A percentile compares a stretch with the other conserved stretches of the same genome.
Conservation (phyloP, 2,329 filamentous ascomycete species). For the Xylariaceae sp. region DNA sequence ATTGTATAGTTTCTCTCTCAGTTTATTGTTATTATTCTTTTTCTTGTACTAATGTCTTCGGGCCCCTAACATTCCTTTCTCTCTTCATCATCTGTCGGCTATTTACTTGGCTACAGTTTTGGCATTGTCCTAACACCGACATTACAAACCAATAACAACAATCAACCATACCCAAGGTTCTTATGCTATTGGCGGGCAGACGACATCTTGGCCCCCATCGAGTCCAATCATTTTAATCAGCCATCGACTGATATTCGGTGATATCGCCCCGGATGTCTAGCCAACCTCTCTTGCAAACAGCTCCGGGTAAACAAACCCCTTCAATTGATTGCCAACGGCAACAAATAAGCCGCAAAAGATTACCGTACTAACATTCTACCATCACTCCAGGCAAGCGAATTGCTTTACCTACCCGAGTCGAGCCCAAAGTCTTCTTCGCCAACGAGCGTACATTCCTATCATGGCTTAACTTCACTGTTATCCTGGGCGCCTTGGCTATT, state of each 20-base stretch:
- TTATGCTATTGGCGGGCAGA: background rate
- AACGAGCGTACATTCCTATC: conserved; percentile 99
- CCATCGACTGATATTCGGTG: conserved; percentile 1
- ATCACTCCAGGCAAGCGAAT: conserved; percentile 83
- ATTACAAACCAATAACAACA: conserved; percentile 8
- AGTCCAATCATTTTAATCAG: conserved; percentile 4
- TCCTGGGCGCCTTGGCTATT: conserved; percentile 93
- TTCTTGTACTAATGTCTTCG: conserved; percentile 5
- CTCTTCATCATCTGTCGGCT: background rate
- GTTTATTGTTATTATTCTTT: conserved; percentile 8
- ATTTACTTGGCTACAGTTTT: background rate
- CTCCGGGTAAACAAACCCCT: conserved; percentile 66
- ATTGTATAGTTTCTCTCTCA: conserved; percentile 9
- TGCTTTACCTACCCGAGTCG: conserved; percentile 94
- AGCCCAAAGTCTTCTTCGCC: conserved; percentile 99
- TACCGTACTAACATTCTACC: conserved; percentile 2
- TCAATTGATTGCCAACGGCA: background rate
- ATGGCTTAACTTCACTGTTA: conserved; percentile 99
- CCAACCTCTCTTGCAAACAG: conserved; percentile 92
- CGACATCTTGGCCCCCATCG: background rate
- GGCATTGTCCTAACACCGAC: background rate
- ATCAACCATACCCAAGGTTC: background rate
- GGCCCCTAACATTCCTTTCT: conserved; percentile 4
- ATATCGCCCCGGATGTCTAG: conserved; percentile 71
- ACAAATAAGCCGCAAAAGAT: conserved; percentile 19